These are phyloP conservation scores for Malus fusca DNA, from an alignment of 306 rosid species.

Conservation along the genomic window DNA sequence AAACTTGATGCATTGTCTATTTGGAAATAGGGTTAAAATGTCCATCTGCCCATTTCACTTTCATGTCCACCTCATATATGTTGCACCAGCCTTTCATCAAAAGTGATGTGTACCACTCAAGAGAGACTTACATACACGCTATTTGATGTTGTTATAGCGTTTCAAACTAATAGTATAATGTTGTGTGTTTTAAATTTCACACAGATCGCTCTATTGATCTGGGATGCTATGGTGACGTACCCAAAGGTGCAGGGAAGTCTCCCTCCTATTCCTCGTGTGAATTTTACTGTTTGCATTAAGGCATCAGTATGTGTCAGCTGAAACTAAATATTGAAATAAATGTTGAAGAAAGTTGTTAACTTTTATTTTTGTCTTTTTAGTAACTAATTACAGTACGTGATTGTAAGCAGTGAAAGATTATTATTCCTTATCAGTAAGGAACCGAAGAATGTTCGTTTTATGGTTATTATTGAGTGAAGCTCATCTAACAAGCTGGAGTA, in stretches of 20 bases:
- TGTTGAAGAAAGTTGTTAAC: no score
- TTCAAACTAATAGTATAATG: no score
- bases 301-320: no score
- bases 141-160: neutral
- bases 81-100: constrained; percentile 18
- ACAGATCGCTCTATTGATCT: accelerated
- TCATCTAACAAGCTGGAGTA: no score
- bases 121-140: neutral
- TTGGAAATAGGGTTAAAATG: constrained; percentile 18
- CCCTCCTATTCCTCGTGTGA: neutral
- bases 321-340: no score
- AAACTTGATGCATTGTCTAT: constrained; percentile 8
- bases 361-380: no score
- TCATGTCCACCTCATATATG: constrained; percentile 17
- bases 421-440: no score
- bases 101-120: neutral
- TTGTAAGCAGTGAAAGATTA: no score
- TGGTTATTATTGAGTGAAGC: neutral
- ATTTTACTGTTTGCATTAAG: no score
- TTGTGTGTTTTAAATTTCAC: neutral
- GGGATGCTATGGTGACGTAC: neutral
- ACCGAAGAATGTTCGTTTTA: no score
- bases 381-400: no score
- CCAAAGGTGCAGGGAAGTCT: neutral
- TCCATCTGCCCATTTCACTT: neutral